Percentiles rank a stretch among this genome's conserved stretches.
These are phyloP conservation scores for Corchorus olitorius DNA, from an alignment of 345 rosid species.

Conservation along the genomic window DNA sequence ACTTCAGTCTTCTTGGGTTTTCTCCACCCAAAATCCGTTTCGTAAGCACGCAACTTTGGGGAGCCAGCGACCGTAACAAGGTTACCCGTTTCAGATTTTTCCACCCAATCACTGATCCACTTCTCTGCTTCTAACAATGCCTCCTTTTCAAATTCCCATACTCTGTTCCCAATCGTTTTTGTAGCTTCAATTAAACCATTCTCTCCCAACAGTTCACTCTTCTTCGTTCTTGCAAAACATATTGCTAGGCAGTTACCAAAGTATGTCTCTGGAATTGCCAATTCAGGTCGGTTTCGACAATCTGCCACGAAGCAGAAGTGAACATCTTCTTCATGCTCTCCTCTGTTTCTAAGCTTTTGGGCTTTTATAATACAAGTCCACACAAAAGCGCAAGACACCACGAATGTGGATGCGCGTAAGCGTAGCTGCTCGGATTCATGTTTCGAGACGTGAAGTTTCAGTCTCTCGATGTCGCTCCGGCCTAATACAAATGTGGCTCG, in stretches of 20 bases:
- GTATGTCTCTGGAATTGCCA: conserved; percentile 25
- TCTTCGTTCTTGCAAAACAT: conserved; percentile 15
- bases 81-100: background rate
- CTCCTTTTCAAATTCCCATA: conserved; percentile 30
- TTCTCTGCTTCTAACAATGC: conserved; percentile 25
- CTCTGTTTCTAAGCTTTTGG: background rate
- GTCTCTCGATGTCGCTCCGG: conserved; percentile 17
- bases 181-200: conserved; percentile 38
- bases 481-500: conserved; percentile 32
- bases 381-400: conserved; percentile 28
- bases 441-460: conserved; percentile 24
- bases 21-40: conserved; percentile 53
- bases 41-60: conserved; percentile 43
- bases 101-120: background rate
- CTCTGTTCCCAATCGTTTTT: conserved; percentile 34
- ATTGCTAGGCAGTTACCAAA: conserved; percentile 43
- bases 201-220: conserved; percentile 26
- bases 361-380: conserved; percentile 41
- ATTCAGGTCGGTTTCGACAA: conserved; percentile 29
- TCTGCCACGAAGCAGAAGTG: conserved; percentile 22
- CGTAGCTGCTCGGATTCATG: background rate
- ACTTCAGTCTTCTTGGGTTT: conserved; percentile 45
- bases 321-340: background rate
- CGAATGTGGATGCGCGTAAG: conserved; percentile 31
- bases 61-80: conserved; percentile 34